phyloP scores from a whole-genome alignment of 306 rosid species.

The Prunus mira region DNA sequence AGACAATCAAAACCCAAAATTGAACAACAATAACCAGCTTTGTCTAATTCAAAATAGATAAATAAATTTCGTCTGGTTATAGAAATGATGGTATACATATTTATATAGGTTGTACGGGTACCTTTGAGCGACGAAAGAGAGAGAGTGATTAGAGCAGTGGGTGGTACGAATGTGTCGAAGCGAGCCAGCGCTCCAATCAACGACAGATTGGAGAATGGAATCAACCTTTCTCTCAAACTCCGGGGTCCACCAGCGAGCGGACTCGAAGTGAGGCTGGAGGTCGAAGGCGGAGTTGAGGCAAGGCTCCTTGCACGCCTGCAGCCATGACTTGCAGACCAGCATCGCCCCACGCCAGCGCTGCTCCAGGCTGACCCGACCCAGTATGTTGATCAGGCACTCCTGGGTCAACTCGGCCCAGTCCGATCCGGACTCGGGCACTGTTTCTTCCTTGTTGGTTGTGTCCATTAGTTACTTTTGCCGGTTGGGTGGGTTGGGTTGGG shows the following conservation, averaged over 20 bases:
- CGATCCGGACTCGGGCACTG: constrained; percentile 11
- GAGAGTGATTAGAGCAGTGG: constrained; percentile 72
- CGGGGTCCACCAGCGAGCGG: constrained; percentile 59
- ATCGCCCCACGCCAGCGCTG: constrained; percentile 73
- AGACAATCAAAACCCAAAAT: no score
- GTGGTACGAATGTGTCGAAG: constrained; percentile 56
- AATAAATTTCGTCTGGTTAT: neutral
- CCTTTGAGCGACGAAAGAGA: constrained; percentile 65
- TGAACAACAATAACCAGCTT: neutral
- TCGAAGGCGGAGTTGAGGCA: constrained; percentile 58
- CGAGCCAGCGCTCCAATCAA: constrained; percentile 47
- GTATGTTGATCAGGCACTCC: constrained; percentile 68
- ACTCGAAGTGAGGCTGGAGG: constrained; percentile 56
- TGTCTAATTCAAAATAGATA: neutral
- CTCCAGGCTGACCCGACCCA: constrained; percentile 59
- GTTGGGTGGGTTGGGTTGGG: neutral
- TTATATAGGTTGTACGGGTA: neutral
- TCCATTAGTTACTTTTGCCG: constrained; percentile 16
- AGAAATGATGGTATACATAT: neutral
- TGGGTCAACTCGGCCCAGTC: constrained; percentile 80
- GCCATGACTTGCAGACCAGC: constrained; percentile 80
- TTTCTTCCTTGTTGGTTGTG: neutral
- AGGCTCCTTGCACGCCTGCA: constrained; percentile 59
- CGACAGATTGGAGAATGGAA: constrained; percentile 70
- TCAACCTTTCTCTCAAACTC: constrained; percentile 63